A percentile compares a stretch with the other conserved stretches of the same genome.
Evolutionary conservation across 2,329 filamentous ascomycete species (phyloP).

Genomic region (Grosmannia clavigera): DNA sequence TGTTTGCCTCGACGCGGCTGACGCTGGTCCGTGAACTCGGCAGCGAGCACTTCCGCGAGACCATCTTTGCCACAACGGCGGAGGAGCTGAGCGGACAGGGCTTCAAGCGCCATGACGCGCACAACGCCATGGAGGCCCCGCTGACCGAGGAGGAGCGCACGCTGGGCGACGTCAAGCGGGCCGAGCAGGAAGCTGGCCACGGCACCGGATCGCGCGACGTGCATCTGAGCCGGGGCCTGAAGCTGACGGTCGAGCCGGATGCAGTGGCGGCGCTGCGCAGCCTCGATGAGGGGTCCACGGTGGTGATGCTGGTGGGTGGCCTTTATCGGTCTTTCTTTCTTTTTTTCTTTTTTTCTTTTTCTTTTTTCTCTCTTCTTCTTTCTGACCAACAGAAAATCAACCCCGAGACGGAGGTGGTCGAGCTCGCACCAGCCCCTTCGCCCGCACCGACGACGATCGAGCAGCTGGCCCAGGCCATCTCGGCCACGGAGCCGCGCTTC

Average conservation of each 20-base stretch:
- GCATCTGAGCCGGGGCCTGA: conserved; percentile 43
- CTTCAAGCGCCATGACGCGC: conserved; percentile 61
- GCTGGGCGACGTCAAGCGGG: conserved; percentile 59
- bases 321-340: not conserved
- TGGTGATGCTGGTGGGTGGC: conserved; percentile 32
- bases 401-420: conserved; percentile 53
- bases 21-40: conserved; percentile 67
- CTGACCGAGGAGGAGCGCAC: conserved; percentile 68
- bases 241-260: conserved; percentile 48
- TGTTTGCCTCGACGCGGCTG: conserved; percentile 67
- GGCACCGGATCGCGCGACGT: conserved; percentile 51
- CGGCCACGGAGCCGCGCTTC: conserved; percentile 58
- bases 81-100: conserved; percentile 58
- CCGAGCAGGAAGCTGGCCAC: conserved; percentile 60
- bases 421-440: conserved; percentile 42
- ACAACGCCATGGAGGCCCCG: conserved; percentile 51
- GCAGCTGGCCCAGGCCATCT: conserved; percentile 49
- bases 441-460: conserved; percentile 39
- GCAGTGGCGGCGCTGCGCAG: conserved; percentile 52
- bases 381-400: conserved; percentile 51
- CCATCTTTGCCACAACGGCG: conserved; percentile 57
- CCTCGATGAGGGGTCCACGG: conserved; percentile 46
- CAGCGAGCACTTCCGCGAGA: conserved; percentile 65
- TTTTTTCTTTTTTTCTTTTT: too few species aligned
- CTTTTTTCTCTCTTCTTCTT: not conserved